These are phyloP conservation scores for Apiospora hydei DNA, from an alignment of 2,329 filamentous ascomycete species.

Conservation along the genomic window DNA sequence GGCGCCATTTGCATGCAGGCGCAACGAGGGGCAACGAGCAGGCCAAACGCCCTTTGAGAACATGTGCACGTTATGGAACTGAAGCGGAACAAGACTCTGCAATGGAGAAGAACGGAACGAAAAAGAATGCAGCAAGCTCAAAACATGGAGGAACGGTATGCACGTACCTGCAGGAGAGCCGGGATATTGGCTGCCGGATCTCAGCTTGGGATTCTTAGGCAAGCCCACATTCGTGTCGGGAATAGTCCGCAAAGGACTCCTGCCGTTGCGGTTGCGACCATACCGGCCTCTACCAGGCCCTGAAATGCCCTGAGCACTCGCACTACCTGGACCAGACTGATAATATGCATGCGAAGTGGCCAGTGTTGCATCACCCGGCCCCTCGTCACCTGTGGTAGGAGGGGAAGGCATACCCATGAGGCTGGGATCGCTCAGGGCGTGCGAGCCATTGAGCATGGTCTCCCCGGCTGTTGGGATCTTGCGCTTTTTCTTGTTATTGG, in stretches of 20 bases:
- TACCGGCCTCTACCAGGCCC: slow-evolving; percentile 86
- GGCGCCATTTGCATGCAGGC: slow-evolving; percentile 5
- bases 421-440: slow-evolving; percentile 47
- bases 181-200: slow-evolving; percentile 50
- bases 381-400: slow-evolving; percentile 45
- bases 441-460: slow-evolving; percentile 55
- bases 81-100: neutral
- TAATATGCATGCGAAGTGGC: slow-evolving; percentile 46
- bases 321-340: slow-evolving; percentile 49
- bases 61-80: neutral
- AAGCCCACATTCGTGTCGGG: slow-evolving; percentile 63
- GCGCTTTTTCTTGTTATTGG: slow-evolving; percentile 98
- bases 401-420: slow-evolving; percentile 43
- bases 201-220: slow-evolving; percentile 56
- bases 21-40: slow-evolving; percentile 5
- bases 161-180: slow-evolving; percentile 54
- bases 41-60: neutral
- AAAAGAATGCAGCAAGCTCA: neutral
- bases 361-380: slow-evolving; percentile 41
- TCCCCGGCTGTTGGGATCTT: slow-evolving; percentile 94
- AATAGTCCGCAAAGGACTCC: slow-evolving; percentile 68
- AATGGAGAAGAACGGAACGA: neutral
- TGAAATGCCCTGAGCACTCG: slow-evolving; percentile 74
- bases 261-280: slow-evolving; percentile 69
- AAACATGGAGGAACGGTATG: neutral